Conservation (phyloP, 2,329 filamentous ascomycete species). For the Penicillium sp. region DNA sequence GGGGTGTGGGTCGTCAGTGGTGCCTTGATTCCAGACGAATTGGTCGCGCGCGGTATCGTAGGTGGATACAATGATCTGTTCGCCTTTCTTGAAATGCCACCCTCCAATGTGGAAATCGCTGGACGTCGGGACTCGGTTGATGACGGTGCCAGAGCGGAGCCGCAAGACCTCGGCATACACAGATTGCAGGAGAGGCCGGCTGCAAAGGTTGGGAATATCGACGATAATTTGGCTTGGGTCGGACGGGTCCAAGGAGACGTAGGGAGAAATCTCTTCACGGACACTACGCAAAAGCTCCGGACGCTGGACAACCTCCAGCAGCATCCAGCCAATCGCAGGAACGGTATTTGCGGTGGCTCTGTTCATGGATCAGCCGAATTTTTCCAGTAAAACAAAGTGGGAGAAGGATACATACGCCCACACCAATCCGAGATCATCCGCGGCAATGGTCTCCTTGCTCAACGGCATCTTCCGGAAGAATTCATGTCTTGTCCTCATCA, state of each 20-base stretch:
- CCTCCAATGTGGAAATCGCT: neutral
- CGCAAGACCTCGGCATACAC: neutral
- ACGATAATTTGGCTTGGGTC: neutral
- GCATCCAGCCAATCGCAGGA: conserved; percentile 44
- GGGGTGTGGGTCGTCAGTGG: neutral
- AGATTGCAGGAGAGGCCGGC: neutral
- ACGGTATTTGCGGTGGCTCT: conserved; percentile 44
- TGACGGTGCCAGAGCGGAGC: neutral
- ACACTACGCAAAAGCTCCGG: conserved; percentile 42
- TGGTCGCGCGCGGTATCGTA: neutral
- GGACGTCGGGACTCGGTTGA: neutral
- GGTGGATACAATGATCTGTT: neutral
- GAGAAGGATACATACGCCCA: conserved; percentile 17
- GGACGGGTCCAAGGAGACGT: neutral
- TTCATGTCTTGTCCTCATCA: conserved; percentile 21
- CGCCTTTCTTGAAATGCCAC: neutral
- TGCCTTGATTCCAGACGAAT: neutral
- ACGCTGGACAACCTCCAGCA: conserved; percentile 46
- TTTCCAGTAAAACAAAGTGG: neutral
- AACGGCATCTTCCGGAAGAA: conserved; percentile 16
- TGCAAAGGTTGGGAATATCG: neutral
- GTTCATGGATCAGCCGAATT: neutral
- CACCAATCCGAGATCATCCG: conserved; percentile 39
- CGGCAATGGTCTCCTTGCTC: conserved; percentile 18
- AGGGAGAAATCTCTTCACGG: neutral